Conservation (phyloP, 345 rosid genomes). For the Lenwebbia sp. region DNA sequence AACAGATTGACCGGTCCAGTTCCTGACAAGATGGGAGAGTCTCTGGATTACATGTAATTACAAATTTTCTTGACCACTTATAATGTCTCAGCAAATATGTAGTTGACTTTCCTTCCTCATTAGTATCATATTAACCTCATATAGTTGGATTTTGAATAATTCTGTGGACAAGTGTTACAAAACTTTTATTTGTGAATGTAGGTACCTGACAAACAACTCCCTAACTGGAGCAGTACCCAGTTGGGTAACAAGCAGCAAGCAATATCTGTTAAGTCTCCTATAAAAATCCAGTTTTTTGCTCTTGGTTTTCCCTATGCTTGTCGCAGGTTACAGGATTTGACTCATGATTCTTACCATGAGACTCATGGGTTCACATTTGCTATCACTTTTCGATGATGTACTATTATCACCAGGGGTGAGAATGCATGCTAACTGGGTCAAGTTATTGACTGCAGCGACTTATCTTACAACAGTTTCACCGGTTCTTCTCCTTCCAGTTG, state of each 20-base stretch:
- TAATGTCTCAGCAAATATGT: neutral
- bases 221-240: slow-evolving; percentile 51
- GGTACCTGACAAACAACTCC: slow-evolving; percentile 72
- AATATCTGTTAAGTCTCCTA: slow-evolving; percentile 32
- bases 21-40: slow-evolving; percentile 19
- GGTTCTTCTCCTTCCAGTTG: slow-evolving; percentile 28
- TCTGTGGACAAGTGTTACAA: neutral
- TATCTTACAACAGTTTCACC: slow-evolving; percentile 82
- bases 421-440: neutral
- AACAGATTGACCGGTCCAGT: slow-evolving; percentile 51
- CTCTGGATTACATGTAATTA: slow-evolving; percentile 35
- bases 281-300: neutral
- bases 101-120: neutral
- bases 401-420: neutral
- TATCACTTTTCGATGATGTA: neutral
- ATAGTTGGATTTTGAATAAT: neutral
- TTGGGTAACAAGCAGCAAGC: slow-evolving; percentile 22
- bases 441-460: slow-evolving; percentile 35
- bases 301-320: neutral
- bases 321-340: neutral
- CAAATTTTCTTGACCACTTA: neutral
- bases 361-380: neutral
- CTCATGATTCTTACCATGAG: neutral
- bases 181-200: slow-evolving; percentile 3
- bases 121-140: neutral